phyloP scores from a whole-genome alignment of 192 early-diverging fungal genomes.

The Umbelopsis vinacea region DNA sequence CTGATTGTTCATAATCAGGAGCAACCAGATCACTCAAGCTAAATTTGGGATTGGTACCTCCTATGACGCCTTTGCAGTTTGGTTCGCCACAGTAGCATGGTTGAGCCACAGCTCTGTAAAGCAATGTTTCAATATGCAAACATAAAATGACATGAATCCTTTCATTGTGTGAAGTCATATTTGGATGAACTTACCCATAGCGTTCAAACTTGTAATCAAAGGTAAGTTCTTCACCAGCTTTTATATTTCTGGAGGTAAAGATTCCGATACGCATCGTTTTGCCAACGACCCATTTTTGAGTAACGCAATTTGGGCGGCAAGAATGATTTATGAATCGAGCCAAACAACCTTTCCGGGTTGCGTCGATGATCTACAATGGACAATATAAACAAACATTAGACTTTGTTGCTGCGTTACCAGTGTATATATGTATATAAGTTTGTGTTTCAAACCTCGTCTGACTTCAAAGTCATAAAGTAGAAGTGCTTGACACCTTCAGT shows the following conservation, averaged over 20 bases:
- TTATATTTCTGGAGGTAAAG: conserved; percentile 82
- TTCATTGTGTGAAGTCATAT: background rate
- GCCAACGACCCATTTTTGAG: conserved; percentile 98
- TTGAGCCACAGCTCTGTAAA: conserved; percentile 80
- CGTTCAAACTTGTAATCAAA: conserved; percentile 99
- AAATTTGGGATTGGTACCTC: conserved; percentile 72
- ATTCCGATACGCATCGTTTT: conserved; percentile 91
- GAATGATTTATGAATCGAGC: conserved; percentile 99
- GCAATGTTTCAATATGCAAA: background rate
- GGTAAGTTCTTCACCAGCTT: conserved; percentile 85
- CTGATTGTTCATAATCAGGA: conserved; percentile 38
- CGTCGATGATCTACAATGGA: conserved; percentile 83
- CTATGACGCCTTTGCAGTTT: conserved; percentile 90
- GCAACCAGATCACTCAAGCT: conserved; percentile 61
- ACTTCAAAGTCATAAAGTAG: conserved; percentile 96
- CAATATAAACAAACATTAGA: conserved; percentile 6
- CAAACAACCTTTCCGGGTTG: conserved; percentile 88
- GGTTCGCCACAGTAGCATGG: conserved; percentile 90
- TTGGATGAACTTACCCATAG: conserved; percentile 67
- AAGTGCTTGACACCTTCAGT: conserved; percentile 86
- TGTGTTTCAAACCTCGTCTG: conserved; percentile 72
- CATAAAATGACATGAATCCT: background rate
- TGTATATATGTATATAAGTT: background rate
- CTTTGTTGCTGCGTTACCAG: background rate
- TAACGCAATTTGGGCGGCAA: conserved; percentile 92